phyloP scores from a whole-genome alignment of 768 basidiomycete species.

The Termitomyces sp. region DNA sequence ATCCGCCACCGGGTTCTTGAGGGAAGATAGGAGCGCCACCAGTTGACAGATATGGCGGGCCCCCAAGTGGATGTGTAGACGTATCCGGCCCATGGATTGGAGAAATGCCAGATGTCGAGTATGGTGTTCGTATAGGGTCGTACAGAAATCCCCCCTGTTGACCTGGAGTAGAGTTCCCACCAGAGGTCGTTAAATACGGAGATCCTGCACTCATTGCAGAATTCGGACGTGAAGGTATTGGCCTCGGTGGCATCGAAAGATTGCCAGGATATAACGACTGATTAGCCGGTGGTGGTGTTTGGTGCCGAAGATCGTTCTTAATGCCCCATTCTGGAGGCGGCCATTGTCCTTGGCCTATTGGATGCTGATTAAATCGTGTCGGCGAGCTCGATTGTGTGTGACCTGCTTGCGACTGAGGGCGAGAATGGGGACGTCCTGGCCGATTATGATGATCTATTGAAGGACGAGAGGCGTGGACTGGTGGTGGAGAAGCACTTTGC shows the following conservation, averaged over 20 bases:
- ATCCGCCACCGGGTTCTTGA: constrained; percentile 1
- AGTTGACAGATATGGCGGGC: constrained; percentile 17
- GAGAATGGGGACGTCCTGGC: background rate
- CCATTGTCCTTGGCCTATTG: constrained; percentile 22
- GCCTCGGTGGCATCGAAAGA: constrained; percentile 22
- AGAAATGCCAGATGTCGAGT: background rate
- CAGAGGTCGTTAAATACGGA: background rate
- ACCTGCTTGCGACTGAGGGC: background rate
- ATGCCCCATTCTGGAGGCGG: constrained; percentile 39
- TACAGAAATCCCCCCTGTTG: constrained; percentile 1
- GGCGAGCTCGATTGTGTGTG: constrained; percentile 7
- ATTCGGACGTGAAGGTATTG: constrained; percentile 20
- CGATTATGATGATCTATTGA: constrained; percentile 11
- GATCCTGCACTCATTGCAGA: constrained; percentile 12
- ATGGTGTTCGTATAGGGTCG: constrained; percentile 1
- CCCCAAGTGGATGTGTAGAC: constrained; percentile 3
- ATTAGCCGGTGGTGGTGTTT: constrained; percentile 10
- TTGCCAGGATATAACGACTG: constrained; percentile 17
- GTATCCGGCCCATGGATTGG: constrained; percentile 8
- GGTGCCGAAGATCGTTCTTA: constrained; percentile 9
- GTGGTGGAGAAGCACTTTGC: constrained; percentile 14
- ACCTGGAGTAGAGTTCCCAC: background rate
- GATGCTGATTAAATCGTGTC: constrained; percentile 3
- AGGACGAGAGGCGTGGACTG: constrained; percentile 29
- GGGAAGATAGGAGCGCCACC: constrained; percentile 5